Base-by-base conservation (phyloP, 805 yeast species). In the Helenozyma baotianmanensis region DNA sequence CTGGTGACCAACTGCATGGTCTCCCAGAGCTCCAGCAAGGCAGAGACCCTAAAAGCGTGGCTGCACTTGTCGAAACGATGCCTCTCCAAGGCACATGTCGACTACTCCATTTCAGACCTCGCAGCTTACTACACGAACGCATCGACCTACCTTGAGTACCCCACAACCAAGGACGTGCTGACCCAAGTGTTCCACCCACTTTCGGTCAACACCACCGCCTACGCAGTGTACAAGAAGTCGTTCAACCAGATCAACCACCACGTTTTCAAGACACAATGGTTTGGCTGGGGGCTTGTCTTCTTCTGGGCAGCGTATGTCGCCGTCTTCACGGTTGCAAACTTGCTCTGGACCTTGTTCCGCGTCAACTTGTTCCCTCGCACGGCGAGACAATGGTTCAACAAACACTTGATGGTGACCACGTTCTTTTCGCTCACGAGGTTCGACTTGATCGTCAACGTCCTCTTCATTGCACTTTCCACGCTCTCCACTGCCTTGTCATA, bases 181-280 rank as follows among this genome's bases (percentile, higher is more conserved):
- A 29, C 26, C 13, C 41, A 37, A 9, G 33, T 40, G 9, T 23
- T 28, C 24, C 32, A 30, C 16, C 41, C 49, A 3, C 33, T 45
- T 24, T 27, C 41, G 23, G 49, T 45, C 12, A 35, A 45, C 23
- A 18, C 11, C 2, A 29, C 43, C 7, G 38, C 29, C 9, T 45
- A 26, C 33, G 33, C 32, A n/a, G 18, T 32, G 12, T 45, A 23
- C 36, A 30, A 30, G 16, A 30, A 33, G 9, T 33, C 47, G 11
- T 45, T 45, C 30, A 36, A 40, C 28, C 43, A 45, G 9, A 38
- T 45, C 23, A 45, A 40, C 36, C 47, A 45, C 28, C 49, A 45
- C 34, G 49, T 45, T 27, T 45, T 40, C 39, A 42, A 45, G 31
- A 28, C 39, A 15, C 49, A 45, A 33, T 45, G 49, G 49, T 36